These are phyloP conservation scores for Talaromyces sp. DNA, from an alignment of 2,329 filamentous ascomycete species.

Conservation along the genomic window DNA sequence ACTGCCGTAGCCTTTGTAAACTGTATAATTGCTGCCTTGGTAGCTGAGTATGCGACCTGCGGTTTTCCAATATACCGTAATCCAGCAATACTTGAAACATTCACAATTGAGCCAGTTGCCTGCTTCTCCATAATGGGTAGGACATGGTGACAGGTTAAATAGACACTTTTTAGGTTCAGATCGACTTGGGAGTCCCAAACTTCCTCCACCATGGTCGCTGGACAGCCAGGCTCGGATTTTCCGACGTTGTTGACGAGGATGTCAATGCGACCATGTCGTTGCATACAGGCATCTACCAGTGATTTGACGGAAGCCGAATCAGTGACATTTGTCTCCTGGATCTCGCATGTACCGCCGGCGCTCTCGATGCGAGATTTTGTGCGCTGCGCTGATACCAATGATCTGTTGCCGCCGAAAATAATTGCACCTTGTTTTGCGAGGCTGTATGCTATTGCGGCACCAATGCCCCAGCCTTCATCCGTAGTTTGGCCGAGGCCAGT, in stretches of 20 bases:
- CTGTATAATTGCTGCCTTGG: conserved; percentile 51
- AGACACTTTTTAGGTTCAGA: conserved; percentile 42
- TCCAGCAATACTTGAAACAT: conserved; percentile 44
- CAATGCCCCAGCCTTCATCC: conserved; percentile 11
- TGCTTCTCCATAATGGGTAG: conserved; percentile 37
- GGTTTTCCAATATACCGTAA: conserved; percentile 52
- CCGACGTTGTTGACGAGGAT: conserved; percentile 61
- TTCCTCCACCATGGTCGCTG: conserved; percentile 48
- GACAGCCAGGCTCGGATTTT: conserved; percentile 51
- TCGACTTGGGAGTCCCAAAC: conserved; percentile 51
- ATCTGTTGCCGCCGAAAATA: conserved; percentile 52
- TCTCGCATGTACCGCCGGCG: conserved; percentile 21
- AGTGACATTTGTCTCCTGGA: neutral
- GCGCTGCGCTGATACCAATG: conserved; percentile 39
- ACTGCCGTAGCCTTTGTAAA: conserved; percentile 50
- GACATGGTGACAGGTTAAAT: conserved; percentile 31
- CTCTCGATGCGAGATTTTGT: conserved; percentile 40
- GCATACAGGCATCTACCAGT: conserved; percentile 52
- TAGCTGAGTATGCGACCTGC: conserved; percentile 53
- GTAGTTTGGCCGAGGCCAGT: conserved; percentile 12
- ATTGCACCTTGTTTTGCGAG: conserved; percentile 49
- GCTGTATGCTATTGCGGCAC: conserved; percentile 27
- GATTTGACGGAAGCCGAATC: conserved; percentile 49
- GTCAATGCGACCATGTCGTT: conserved; percentile 55
- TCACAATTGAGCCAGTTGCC: conserved; percentile 36